Conservation (phyloP, 1,284 basidiomycete genomes). For the Rhizoctonia solani region DNA sequence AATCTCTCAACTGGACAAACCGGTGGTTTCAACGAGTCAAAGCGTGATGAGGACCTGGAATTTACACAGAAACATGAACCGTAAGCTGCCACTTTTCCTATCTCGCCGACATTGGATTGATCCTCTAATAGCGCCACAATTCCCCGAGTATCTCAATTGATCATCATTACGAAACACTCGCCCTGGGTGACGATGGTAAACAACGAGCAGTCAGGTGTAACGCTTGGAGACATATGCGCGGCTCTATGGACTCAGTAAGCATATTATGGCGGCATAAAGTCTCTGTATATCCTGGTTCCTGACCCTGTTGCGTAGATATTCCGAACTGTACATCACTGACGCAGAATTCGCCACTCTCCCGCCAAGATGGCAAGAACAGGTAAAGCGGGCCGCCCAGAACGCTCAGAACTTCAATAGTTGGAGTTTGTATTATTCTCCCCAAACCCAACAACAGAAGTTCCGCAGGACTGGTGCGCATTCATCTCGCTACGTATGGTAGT, state of each 20-base stretch:
- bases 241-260: conserved; percentile 72
- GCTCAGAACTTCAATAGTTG: conserved; percentile 34
- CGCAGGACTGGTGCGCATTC: conserved; percentile 7
- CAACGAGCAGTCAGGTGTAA: conserved; percentile 68
- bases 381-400: conserved; percentile 58
- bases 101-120: background rate
- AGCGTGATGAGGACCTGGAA: conserved; percentile 62
- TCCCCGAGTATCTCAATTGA: conserved; percentile 71
- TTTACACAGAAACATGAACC: conserved; percentile 73
- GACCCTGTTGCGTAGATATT: conserved; percentile 46
- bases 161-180: conserved; percentile 69
- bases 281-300: background rate
- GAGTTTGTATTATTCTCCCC: conserved; percentile 24
- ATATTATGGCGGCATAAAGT: background rate
- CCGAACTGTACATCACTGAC: conserved; percentile 66
- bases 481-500: background rate
- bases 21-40: conserved; percentile 50
- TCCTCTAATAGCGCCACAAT: conserved; percentile 57
- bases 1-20: conserved; percentile 62
- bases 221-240: conserved; percentile 67
- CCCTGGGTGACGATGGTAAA: conserved; percentile 80
- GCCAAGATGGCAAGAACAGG: conserved; percentile 65
- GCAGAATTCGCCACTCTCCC: conserved; percentile 64
- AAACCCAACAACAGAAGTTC: conserved; percentile 29
- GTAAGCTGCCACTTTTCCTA: background rate